A percentile compares a stretch with the other conserved stretches of the same genome.
Evolutionary conservation across 441 rosid species (phyloP).

Genomic region (Euphorbia celastroides): DNA sequence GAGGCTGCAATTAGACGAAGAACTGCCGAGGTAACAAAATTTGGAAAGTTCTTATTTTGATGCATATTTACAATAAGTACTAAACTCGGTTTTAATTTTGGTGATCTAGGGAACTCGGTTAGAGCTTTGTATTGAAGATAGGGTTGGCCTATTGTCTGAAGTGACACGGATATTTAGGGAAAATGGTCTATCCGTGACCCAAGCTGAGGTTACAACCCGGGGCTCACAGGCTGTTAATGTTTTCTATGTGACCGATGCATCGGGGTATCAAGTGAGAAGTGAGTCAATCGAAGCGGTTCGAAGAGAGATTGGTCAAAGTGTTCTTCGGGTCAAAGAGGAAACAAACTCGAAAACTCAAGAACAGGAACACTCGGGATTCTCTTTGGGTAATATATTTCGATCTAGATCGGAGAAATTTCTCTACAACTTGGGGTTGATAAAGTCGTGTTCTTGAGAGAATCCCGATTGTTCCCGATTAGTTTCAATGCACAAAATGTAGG

Average conservation of each 20-base stretch:
- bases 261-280: slow-evolving; percentile 51
- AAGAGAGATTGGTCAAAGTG: slow-evolving; percentile 51
- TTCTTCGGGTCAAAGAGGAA: slow-evolving; percentile 57
- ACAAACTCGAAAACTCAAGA: slow-evolving; percentile 29
- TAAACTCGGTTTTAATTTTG: slow-evolving; percentile 10
- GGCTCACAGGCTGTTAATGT: slow-evolving; percentile 72
- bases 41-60: neutral
- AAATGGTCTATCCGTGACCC: slow-evolving; percentile 78
- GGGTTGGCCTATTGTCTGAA: slow-evolving; percentile 82
- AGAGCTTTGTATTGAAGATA: slow-evolving; percentile 77
- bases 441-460: slow-evolving; percentile 45
- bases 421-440: slow-evolving; percentile 59
- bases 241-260: slow-evolving; percentile 62
- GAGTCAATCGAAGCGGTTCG: slow-evolving; percentile 64
- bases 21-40: slow-evolving; percentile 56
- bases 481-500: slow-evolving; percentile 21
- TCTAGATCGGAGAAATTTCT: slow-evolving; percentile 72
- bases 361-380: slow-evolving; percentile 44
- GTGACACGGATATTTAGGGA: slow-evolving; percentile 90
- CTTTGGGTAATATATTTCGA: slow-evolving; percentile 60
- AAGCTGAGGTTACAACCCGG: slow-evolving; percentile 86
- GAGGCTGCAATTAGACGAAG: slow-evolving; percentile 92
- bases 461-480: too few species aligned
- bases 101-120: slow-evolving; percentile 68
- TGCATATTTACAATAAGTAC: neutral